Base-by-base conservation (phyloP, 768 basidiomycete species). In the Suillus americanus region DNA sequence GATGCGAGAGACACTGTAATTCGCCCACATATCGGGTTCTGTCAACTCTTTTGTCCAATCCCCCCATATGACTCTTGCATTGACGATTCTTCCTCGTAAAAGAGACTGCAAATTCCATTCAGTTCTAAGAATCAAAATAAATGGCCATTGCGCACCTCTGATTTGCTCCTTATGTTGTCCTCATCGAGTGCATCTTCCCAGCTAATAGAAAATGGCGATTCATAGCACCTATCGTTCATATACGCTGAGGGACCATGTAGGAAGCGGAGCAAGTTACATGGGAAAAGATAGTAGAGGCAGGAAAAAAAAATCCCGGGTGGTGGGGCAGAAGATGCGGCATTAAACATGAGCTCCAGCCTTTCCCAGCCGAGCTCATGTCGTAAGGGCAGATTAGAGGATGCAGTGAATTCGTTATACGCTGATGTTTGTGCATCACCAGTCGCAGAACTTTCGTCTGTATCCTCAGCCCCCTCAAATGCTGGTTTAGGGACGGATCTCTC, bases 241-340 rank as follows among this genome's bases (percentile, higher is more conserved):
- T 94, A 95, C 43, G 77, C 74, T 10, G 82, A 80, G 1, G 95
- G 92, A 59, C 82, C 79, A 60, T 88, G 86, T 61, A 95, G 76
- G 75, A 97, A 97, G 62, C 83, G 85, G 64, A 97, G 79, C 48
- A 92, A 82, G 78, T 96, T 97, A 77, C 89, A 91, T 1, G 95
- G 95, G 79, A 93, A 97, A 56, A 95, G 85, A 70, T 94, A 95
- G 77, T 96, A 97, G 66, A 97, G 80, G 53, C 83, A 83, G 2
- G 89, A 89, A 77, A 95, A 95, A 71, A 86, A 92, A 51, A 79
- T 82, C 23, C 86, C 82, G 18, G 87, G 82, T 5, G 86, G 84
- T 20, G 92, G 90, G 2, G 85, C 78, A 35, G 79, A 75, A 16
- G 86, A 82, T 1, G 80, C 80, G 12, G 82, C 79, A 67, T 83